Percentiles rank a stretch among this genome's conserved stretches.
These are phyloP conservation scores for Penicillium sp. DNA, from an alignment of 2,329 filamentous ascomycete species.

Conservation along the genomic window DNA sequence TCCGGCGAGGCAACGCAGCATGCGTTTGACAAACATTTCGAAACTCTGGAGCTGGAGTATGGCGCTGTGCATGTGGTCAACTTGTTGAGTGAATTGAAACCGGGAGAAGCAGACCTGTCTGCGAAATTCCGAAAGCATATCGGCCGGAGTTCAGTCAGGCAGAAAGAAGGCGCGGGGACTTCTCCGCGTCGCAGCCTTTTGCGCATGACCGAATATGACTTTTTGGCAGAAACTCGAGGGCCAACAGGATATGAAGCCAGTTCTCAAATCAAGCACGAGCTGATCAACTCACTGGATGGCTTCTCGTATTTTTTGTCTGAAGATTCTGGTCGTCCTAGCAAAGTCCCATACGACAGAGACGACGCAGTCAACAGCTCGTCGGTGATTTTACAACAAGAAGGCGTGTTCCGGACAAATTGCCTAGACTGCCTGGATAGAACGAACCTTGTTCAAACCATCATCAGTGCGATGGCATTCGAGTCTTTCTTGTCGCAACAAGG, in stretches of 20 bases:
- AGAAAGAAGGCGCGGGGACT: slow-evolving; percentile 51
- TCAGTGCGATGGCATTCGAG: slow-evolving; percentile 91
- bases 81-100: slow-evolving; percentile 85
- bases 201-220: slow-evolving; percentile 86
- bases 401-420: slow-evolving; percentile 95
- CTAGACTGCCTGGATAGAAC: slow-evolving; percentile 94
- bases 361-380: slow-evolving; percentile 50
- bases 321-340: slow-evolving; percentile 58
- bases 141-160: slow-evolving; percentile 69
- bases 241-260: slow-evolving; percentile 87
- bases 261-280: slow-evolving; percentile 75
- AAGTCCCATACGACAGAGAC: slow-evolving; percentile 40
- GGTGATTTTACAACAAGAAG: slow-evolving; percentile 84
- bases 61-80: slow-evolving; percentile 92
- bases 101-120: slow-evolving; percentile 81
- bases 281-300: slow-evolving; percentile 75
- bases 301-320: slow-evolving; percentile 93
- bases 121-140: slow-evolving; percentile 78
- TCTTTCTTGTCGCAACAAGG: slow-evolving; percentile 74
- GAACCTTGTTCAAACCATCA: slow-evolving; percentile 92
- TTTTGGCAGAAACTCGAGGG: slow-evolving; percentile 89
- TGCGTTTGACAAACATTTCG: slow-evolving; percentile 93
- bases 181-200: slow-evolving; percentile 71
- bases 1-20: slow-evolving; percentile 89
- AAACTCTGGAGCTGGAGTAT: slow-evolving; percentile 80